phyloP scores from a whole-genome alignment of 2,329 filamentous ascomycete species.

The Colletotrichum magnum region DNA sequence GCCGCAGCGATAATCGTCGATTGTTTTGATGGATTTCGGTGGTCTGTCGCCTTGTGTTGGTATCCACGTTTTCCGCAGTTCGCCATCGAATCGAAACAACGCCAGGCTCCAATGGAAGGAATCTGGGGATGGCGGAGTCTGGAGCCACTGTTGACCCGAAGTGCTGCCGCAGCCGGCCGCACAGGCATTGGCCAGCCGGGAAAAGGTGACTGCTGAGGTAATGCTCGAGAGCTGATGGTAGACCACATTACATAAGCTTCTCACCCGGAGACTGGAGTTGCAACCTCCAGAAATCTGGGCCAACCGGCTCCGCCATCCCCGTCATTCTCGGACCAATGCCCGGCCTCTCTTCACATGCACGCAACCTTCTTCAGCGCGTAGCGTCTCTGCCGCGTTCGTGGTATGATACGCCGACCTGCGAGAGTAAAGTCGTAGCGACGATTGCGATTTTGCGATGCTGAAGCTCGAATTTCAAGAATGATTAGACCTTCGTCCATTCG shows the following conservation, averaged over 20 bases:
- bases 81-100: slow-evolving; percentile 18
- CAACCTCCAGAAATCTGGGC: neutral
- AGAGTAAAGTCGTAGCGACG: neutral
- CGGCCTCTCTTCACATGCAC: neutral
- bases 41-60: slow-evolving; percentile 26
- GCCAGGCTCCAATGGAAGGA: slow-evolving; percentile 28
- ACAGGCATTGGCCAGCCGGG: neutral
- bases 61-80: slow-evolving; percentile 15
- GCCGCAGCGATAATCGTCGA: slow-evolving; percentile 13
- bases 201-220: no score
- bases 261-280: no score
- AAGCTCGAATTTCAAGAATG: no score
- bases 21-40: slow-evolving; percentile 31
- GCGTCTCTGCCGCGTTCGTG: neutral
- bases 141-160: slow-evolving; percentile 26
- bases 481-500: no score
- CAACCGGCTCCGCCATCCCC: slow-evolving; percentile 36
- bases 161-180: slow-evolving; percentile 9
- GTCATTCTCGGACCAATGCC: neutral
- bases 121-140: slow-evolving; percentile 27
- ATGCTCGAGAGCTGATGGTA: neutral
- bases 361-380: neutral
- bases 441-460: neutral
- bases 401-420: neutral
- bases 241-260: neutral